Evolutionary conservation across 1,139 yeast species (phyloP).

Genomic region (Yamadazyma conglobata): DNA sequence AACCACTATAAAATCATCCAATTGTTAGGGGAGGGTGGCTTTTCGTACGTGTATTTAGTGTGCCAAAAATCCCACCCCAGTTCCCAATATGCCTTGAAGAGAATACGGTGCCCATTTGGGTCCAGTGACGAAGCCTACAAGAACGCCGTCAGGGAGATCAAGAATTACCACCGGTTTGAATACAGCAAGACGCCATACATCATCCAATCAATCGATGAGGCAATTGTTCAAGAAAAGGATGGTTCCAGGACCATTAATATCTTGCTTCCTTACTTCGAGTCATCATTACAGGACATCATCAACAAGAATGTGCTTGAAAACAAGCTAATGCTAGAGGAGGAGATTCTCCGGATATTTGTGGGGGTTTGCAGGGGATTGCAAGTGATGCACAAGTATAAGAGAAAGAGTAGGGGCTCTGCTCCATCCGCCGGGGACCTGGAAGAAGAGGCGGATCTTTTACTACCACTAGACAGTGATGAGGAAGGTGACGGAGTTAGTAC

Average conservation of each 20-base stretch:
- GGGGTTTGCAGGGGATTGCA: conserved; percentile 75
- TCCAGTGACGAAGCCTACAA: conserved; percentile 57
- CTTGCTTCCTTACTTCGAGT: conserved; percentile 69
- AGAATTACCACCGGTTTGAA: conserved; percentile 66
- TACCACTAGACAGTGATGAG: conserved; percentile 28
- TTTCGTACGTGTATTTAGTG: conserved; percentile 84
- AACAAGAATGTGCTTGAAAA: conserved; percentile 59
- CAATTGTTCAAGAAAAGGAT: conserved; percentile 66
- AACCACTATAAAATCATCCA: conserved; percentile 54
- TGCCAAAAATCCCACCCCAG: conserved; percentile 42
- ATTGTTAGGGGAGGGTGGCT: conserved; percentile 86
- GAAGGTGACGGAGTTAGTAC: conserved; percentile 17
- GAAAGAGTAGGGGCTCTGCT: conserved; percentile 8
- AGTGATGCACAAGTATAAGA: conserved; percentile 68
- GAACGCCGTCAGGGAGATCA: conserved; percentile 72
- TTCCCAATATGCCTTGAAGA: conserved; percentile 70
- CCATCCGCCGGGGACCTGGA: conserved; percentile 17
- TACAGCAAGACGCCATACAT: conserved; percentile 57
- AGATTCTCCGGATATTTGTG: conserved; percentile 56
- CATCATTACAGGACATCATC: conserved; percentile 74
- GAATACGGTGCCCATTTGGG: conserved; percentile 86
- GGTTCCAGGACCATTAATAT: conserved; percentile 79
- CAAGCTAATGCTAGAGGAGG: conserved; percentile 52
- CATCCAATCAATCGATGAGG: conserved; percentile 66
- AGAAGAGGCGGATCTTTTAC: conserved; percentile 32